Conservation (phyloP, 345 rosid genomes). For the Conringia planisiliqua region DNA sequence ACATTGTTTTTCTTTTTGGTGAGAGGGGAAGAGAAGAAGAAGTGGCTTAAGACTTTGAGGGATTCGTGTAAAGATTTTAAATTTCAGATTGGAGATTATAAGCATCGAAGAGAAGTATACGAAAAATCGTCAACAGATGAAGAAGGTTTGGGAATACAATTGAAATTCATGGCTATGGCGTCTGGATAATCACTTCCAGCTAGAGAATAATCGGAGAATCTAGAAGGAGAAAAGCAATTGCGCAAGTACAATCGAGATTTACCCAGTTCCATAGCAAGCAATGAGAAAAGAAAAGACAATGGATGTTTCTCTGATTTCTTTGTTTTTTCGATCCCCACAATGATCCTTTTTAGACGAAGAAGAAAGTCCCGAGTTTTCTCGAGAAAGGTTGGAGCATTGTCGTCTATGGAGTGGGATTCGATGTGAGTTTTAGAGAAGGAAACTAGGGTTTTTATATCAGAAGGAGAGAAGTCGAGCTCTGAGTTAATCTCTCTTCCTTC, state of each 20-base stretch:
- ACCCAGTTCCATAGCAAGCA: conserved; percentile 49
- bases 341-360: not conserved
- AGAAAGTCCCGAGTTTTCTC: conserved; percentile 5
- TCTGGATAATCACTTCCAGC: conserved; percentile 44
- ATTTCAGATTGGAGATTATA: conserved; percentile 11
- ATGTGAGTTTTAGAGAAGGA: conserved; percentile 22
- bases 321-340: no score
- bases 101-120: conserved; percentile 10
- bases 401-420: not conserved
- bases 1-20: conserved; percentile 20
- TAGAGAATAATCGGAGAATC: conserved; percentile 34
- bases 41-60: not conserved
- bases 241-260: conserved; percentile 35
- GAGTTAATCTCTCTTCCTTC: not conserved
- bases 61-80: not conserved
- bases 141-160: conserved; percentile 27
- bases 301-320: not conserved
- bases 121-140: conserved; percentile 9
- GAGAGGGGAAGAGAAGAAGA: not conserved
- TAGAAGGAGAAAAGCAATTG: conserved; percentile 25
- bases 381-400: conserved; percentile 34
- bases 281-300: not conserved
- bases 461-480: conserved; percentile 22
- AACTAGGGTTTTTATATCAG: conserved; percentile 4
- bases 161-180: conserved; percentile 27